Evolutionary conservation across 1,284 basidiomycete genomes (phyloP).

Genomic region (Fistulinella cinereoalba): DNA sequence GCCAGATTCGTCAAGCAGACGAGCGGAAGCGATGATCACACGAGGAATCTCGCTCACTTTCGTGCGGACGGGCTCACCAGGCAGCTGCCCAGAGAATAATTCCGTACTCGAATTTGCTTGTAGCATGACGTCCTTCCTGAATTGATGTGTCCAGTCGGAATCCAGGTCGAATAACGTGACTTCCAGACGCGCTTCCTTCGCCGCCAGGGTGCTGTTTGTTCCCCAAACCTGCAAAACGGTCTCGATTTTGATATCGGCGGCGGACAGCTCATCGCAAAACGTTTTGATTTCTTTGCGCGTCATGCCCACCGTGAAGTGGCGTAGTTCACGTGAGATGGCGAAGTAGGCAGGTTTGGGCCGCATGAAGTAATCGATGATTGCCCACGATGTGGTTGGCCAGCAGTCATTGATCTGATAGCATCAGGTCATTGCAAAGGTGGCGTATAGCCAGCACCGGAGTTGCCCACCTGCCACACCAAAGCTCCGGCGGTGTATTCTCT

Average conservation of each 20-base stretch:
- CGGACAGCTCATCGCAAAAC: conserved; percentile 55
- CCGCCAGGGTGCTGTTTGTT: conserved; percentile 67
- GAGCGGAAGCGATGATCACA: conserved; percentile 72
- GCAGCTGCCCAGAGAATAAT: conserved; percentile 65
- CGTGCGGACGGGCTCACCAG: conserved; percentile 66
- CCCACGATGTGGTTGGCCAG: conserved; percentile 81
- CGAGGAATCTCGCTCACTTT: conserved; percentile 63
- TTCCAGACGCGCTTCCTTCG: conserved; percentile 59
- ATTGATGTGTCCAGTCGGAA: conserved; percentile 55
- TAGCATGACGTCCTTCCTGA: conserved; percentile 52
- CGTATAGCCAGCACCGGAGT: background rate
- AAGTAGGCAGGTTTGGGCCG: conserved; percentile 76
- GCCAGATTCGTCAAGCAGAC: conserved; percentile 58
- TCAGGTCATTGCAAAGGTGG: conserved; percentile 2
- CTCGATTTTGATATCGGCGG: conserved; percentile 65
- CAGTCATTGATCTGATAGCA: conserved; percentile 67
- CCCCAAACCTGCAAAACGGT: conserved; percentile 78
- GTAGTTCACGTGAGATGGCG: conserved; percentile 67
- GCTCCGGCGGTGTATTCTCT: conserved; percentile 73
- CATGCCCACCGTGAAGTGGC: conserved; percentile 75
- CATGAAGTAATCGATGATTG: conserved; percentile 75
- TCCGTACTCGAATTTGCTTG: conserved; percentile 80
- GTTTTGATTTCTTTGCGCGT: conserved; percentile 70
- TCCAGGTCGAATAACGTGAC: conserved; percentile 69
- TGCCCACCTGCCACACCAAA: conserved; percentile 74